Conservation (phyloP, 2,329 filamentous ascomycete genomes). For the Tolypocladium endophyticum region DNA sequence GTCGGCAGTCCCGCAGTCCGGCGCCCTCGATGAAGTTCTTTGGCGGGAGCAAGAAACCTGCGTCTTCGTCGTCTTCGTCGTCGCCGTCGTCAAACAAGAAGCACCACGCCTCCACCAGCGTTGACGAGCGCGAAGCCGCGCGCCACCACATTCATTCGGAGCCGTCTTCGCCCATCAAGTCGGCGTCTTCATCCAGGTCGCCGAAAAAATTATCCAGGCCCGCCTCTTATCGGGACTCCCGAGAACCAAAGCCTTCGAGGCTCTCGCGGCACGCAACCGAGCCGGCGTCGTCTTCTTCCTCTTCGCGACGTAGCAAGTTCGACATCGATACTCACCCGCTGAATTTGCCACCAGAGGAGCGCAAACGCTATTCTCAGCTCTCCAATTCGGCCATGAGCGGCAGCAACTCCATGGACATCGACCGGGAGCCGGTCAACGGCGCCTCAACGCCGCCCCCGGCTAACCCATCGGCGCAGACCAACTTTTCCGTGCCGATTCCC, state of each 20-base stretch:
- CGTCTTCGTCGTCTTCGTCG: constrained; percentile 9
- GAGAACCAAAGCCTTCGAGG: constrained; percentile 18
- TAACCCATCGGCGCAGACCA: constrained; percentile 26
- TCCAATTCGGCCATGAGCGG: constrained; percentile 47
- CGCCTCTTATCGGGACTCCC: constrained; percentile 17
- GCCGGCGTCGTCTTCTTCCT: constrained; percentile 30
- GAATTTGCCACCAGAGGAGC: constrained; percentile 82
- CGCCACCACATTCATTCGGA: constrained; percentile 25
- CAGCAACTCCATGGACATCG: constrained; percentile 65
- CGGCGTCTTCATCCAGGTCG: constrained; percentile 19
- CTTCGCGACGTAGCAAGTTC: constrained; percentile 40
- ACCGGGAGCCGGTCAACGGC: constrained; percentile 49
- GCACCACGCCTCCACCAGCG: constrained; percentile 21
- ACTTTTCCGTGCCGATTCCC: constrained; percentile 44
- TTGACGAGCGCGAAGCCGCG: constrained; percentile 25
- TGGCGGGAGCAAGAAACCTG: constrained; percentile 30
- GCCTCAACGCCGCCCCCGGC: constrained; percentile 43
- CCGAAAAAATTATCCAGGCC: constrained; percentile 20
- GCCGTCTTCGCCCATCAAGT: constrained; percentile 26
- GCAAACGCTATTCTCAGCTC: constrained; percentile 62
- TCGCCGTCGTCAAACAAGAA: constrained; percentile 24
- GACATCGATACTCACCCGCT: constrained; percentile 74
- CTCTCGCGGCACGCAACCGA: constrained; percentile 40
- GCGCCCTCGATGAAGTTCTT: constrained; percentile 42
- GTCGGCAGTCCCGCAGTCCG: constrained; percentile 8